Evolutionary conservation across 1,284 basidiomycete genomes (phyloP).

Genomic region (Heterobasidion annosum): DNA sequence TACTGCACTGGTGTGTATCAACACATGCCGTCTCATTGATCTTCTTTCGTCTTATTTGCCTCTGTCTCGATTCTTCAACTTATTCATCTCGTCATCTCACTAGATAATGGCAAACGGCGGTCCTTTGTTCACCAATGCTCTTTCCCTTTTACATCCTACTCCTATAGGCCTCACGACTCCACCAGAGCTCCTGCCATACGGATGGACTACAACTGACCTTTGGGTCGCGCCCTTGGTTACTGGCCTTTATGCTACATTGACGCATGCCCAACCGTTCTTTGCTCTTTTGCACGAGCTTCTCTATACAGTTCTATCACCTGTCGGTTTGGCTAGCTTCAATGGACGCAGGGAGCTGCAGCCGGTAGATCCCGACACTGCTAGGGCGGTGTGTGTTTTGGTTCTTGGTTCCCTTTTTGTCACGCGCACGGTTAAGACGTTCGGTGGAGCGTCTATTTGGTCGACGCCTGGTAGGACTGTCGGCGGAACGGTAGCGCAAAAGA

Average conservation of each 20-base stretch:
- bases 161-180: constrained; percentile 56
- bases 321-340: constrained; percentile 9
- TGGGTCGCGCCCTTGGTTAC: constrained; percentile 69
- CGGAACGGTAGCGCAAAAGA: no score
- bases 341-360: constrained; percentile 23
- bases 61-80: not conserved
- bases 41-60: not conserved
- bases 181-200: constrained; percentile 58
- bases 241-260: constrained; percentile 62
- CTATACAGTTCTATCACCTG: constrained; percentile 29
- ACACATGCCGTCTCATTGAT: not conserved
- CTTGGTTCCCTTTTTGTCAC: constrained; percentile 48
- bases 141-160: constrained; percentile 62
- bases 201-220: constrained; percentile 67
- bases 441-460: not conserved
- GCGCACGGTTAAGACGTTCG: constrained; percentile 52
- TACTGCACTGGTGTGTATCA: constrained; percentile 48
- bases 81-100: not conserved
- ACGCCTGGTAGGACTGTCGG: no score
- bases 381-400: constrained; percentile 57
- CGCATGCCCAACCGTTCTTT: constrained; percentile 75
- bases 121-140: constrained; percentile 60
- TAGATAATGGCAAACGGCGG: constrained; percentile 65
- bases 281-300: constrained; percentile 44
- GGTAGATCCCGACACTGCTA: constrained; percentile 48